Conservation (phyloP, 768 basidiomycete genomes). For the Russula sp. region DNA sequence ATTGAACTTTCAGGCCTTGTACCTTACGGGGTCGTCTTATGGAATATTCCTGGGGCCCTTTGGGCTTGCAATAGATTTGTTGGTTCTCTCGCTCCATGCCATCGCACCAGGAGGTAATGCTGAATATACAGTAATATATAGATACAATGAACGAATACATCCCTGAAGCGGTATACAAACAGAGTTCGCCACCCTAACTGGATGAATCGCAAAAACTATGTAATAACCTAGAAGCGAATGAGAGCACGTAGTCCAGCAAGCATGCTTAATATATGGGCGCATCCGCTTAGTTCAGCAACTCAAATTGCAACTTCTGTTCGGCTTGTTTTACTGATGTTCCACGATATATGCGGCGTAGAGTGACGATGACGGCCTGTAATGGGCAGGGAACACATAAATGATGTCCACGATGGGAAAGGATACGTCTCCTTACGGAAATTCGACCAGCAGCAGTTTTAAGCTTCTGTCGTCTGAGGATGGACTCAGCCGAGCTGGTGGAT, state of each 20-base stretch:
- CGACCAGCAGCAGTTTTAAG: slow-evolving; percentile 20
- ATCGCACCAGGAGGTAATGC: background rate
- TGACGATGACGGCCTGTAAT: slow-evolving; percentile 21
- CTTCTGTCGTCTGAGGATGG: slow-evolving; percentile 19
- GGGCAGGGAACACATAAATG: background rate
- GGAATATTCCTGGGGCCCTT: background rate
- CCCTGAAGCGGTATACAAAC: slow-evolving; percentile 9
- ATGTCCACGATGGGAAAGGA: background rate
- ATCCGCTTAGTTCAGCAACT: slow-evolving; percentile 22
- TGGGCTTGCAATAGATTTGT: background rate
- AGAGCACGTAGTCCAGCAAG: slow-evolving; percentile 7
- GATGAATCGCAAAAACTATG: background rate
- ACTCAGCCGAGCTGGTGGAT: slow-evolving; percentile 15
- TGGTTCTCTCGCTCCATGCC: background rate
- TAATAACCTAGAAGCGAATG: background rate
- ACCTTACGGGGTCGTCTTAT: background rate
- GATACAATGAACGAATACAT: slow-evolving; percentile 18
- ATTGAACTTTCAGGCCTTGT: background rate
- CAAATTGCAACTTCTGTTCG: slow-evolving; percentile 24
- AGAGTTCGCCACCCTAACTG: background rate
- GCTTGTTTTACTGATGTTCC: slow-evolving; percentile 21
- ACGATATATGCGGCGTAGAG: slow-evolving; percentile 20
- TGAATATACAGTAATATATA: slow-evolving; percentile 19
- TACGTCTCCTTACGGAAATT: slow-evolving; percentile 17
- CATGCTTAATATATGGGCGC: background rate